Base-by-base conservation (phyloP, 2,329 filamentous ascomycete genomes). In the Macrophomina phaseolina region DNA sequence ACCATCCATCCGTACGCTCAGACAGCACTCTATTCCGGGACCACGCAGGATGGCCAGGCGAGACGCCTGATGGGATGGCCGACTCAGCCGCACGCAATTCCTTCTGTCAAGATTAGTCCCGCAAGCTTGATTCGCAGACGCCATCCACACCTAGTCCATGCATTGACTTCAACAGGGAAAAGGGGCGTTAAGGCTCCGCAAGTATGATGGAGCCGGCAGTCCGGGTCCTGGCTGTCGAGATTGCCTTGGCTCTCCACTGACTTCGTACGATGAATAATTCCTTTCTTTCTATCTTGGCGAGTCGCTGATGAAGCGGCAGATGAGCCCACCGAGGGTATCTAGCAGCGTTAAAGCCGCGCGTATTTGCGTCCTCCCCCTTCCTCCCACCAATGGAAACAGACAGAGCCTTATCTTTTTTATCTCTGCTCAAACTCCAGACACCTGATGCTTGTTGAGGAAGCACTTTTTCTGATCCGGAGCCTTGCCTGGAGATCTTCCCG, bases 391-490 rank as follows among this genome's bases (percentile, higher is more conserved):
- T 49, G 45, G 38, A 62, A 49, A 18, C 34, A 38, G n/a, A 40
- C 30, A 49, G 18, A 30, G 8, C 58, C 45, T 48, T 62, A 23
- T 62, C 16, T 49, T 49, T 48, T 38, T 62, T 38, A 49, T 49
- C 18, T 36, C 49, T 62, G 46, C n/a, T 38, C 42, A 36, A 62
- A 62, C 58, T 62, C 58, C 58, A 62, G 58, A 62, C 58, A 62
- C 58, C 58, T 11, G 32, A 49, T 62, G 58, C 58, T 62, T 62
- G 58, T 62, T 62, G 58, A 49, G 45, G 58, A 62, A 62, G 58
- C 58, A 62, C 58, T 49, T 49, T 62, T 51, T 18, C n/a, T 49
- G 32, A 62, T 40, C 58, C 58, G 58, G 45, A 49, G 58, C 56
- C 56, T 38, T 23, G 56, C 23, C 23, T 38, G 42, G 14, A 32